These are phyloP conservation scores for Onygena corvina DNA, from an alignment of 2,329 filamentous ascomycete species.

Conservation along the genomic window DNA sequence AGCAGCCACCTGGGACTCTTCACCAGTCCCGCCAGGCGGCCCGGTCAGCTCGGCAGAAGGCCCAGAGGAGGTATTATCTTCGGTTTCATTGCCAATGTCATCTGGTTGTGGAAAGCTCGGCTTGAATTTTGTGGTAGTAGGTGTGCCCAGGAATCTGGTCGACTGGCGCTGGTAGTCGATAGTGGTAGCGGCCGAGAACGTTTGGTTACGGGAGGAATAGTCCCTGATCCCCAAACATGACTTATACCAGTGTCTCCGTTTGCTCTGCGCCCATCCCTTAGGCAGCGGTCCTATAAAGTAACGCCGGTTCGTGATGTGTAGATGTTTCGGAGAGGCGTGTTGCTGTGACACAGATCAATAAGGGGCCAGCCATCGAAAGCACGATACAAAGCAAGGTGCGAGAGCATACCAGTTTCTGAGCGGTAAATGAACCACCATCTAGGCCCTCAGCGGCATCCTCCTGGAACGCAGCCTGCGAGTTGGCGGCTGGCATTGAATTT, in stretches of 20 bases:
- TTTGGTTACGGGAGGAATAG: conserved; percentile 38
- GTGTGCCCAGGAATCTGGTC: conserved; percentile 22
- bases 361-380: conserved; percentile 15
- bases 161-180: conserved; percentile 26
- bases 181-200: conserved; percentile 41
- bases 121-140: conserved; percentile 19
- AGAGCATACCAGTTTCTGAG: conserved; percentile 40
- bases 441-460: conserved; percentile 19
- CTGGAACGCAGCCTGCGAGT: conserved; percentile 8
- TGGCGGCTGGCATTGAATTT: conserved; percentile 11
- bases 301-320: conserved; percentile 49
- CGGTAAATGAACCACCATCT: conserved; percentile 42
- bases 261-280: conserved; percentile 51
- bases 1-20: neutral
- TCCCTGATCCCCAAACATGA: conserved; percentile 33
- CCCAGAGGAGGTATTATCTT: conserved; percentile 11
- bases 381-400: neutral
- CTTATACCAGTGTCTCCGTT: conserved; percentile 53
- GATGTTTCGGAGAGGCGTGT: conserved; percentile 50
- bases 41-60: neutral
- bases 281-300: conserved; percentile 56
- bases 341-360: conserved; percentile 28
- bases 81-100: conserved; percentile 20
- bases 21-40: neutral
- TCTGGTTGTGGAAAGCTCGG: conserved; percentile 26